Evolutionary conservation across 1,284 basidiomycete genomes (phyloP), one percentile per base, ranked within the genome.

Genomic region (Taiwanofungus camphoratus): DNA sequence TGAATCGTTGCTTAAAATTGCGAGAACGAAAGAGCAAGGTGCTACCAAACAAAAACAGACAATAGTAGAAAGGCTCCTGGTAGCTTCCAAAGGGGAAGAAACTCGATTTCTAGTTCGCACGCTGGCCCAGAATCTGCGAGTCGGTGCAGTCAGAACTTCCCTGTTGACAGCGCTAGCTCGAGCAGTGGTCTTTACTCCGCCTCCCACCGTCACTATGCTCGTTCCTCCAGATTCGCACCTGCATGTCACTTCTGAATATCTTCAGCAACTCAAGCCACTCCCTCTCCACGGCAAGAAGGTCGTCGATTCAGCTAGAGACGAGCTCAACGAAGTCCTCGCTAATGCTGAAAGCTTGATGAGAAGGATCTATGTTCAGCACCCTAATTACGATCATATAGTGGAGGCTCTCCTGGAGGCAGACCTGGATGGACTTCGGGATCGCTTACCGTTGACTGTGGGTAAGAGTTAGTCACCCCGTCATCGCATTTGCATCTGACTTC

Each of bases 41-140:
- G 82, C 89, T 37, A 73, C 77, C 3, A 85, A 79, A 53, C 71
- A 79, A 48, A 94, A 92, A 60, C 84, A 87, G 37, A 77, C 79
- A 33, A 73, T 90, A 21, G 85, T 93, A 2, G 83, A 92, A 53
- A 85, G 81, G 56, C 72, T 96, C 27, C 74, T 96, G 20, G 79
- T 96, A 2, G 77, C 90, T 5, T 84, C 90, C 1, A 79, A 76
- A 44, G 93, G 92, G 9, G 93, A 96, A 60, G 92, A 97, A 65
- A 76, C 79, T 16, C 76, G 92, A 22, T 97, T 83, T 55, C 69
- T 96, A 15, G 86, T 88, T 23, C 76, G 93, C 31, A 92, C 82
- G 3, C 71, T 96, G 26, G 78, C 79, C 29, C 82, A 83, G 52
- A 89, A 95, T 62, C 69, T 96, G 31, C 78, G 92, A 20, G 88